Percentiles rank a stretch among this genome's conserved stretches.
Evolutionary conservation across 2,329 filamentous ascomycete genomes (phyloP).

Genomic region (Hymenotorrendiella dingleyae): DNA sequence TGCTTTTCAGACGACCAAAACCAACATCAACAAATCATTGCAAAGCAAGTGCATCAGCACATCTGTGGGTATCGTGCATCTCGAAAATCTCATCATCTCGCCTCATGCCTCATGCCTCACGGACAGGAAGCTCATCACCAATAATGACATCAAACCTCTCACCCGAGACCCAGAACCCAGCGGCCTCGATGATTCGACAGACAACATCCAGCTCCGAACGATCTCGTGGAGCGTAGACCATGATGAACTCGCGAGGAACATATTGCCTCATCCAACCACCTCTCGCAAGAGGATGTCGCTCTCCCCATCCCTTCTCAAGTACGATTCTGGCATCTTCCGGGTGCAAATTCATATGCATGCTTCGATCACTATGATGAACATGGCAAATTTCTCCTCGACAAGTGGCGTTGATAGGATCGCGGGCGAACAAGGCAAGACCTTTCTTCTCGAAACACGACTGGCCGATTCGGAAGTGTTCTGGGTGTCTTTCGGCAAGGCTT

Average conservation of each 20-base stretch:
- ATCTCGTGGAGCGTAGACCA: constrained; percentile 75
- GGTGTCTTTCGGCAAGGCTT: constrained; percentile 41
- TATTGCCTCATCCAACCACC: constrained; percentile 61
- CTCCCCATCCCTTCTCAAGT: constrained; percentile 72
- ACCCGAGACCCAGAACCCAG: constrained; percentile 57
- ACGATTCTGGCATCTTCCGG: constrained; percentile 69
- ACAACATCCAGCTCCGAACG: constrained; percentile 62
- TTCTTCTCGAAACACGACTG: constrained; percentile 79
- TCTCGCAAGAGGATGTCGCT: constrained; percentile 61
- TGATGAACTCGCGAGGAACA: constrained; percentile 68
- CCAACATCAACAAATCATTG: too few relatives aligned
- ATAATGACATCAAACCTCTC: constrained; percentile 19
- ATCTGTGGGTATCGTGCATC: too few relatives aligned
- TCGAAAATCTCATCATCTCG: too few relatives aligned
- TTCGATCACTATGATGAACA: constrained; percentile 69
- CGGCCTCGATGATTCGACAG: constrained; percentile 65
- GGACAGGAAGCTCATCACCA: background rate
- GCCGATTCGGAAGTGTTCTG: constrained; percentile 49
- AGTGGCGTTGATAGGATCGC: constrained; percentile 58
- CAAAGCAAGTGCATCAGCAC: too few relatives aligned
- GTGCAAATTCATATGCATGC: constrained; percentile 74
- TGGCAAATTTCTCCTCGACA: constrained; percentile 80
- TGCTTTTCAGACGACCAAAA: too few relatives aligned
- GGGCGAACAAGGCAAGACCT: constrained; percentile 68
- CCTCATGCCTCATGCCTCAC: too few relatives aligned